Evolutionary conservation across 1,139 yeast genomes (phyloP).

Genomic region (Diutina sp.): DNA sequence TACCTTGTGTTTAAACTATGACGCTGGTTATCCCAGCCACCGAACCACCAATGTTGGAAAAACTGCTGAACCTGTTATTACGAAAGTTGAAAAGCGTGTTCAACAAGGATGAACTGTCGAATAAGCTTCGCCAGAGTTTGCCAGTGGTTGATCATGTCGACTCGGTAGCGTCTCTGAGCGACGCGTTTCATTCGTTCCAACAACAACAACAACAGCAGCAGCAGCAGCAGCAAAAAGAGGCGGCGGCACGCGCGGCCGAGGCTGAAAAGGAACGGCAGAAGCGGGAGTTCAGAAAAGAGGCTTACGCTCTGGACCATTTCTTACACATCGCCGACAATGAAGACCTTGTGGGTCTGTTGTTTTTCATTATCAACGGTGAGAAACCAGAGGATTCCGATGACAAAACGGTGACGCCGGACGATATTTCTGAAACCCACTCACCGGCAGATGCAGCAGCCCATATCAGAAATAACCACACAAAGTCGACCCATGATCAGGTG

Average conservation of each 20-base stretch:
- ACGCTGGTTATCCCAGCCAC: not conserved
- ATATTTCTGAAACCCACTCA: not conserved
- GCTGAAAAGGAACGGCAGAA: not conserved
- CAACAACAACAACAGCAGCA: not conserved
- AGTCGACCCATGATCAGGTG: not conserved
- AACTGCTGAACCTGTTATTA: not conserved
- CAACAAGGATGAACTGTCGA: not conserved
- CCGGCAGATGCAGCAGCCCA: not conserved
- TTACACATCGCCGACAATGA: slow-evolving; percentile 1
- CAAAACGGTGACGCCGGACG: not conserved
- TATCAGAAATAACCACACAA: not conserved
- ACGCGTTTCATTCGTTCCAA: not conserved
- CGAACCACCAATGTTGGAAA: not conserved
- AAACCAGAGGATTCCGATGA: not conserved
- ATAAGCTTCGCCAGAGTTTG: not conserved
- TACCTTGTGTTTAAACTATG: not conserved
- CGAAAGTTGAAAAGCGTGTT: not conserved
- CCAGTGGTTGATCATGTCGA: not conserved
- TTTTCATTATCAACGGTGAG: not conserved
- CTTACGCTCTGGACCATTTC: not conserved
- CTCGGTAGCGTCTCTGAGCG: not conserved
- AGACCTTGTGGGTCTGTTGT: not conserved
- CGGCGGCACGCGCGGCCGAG: not conserved
- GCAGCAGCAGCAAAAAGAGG: not conserved
- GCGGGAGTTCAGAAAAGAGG: not conserved